Percentiles rank a stretch among this genome's conserved stretches.
phyloP scores from a whole-genome alignment of 805 yeast genomes.

The Candida xiaguanensis region DNA sequence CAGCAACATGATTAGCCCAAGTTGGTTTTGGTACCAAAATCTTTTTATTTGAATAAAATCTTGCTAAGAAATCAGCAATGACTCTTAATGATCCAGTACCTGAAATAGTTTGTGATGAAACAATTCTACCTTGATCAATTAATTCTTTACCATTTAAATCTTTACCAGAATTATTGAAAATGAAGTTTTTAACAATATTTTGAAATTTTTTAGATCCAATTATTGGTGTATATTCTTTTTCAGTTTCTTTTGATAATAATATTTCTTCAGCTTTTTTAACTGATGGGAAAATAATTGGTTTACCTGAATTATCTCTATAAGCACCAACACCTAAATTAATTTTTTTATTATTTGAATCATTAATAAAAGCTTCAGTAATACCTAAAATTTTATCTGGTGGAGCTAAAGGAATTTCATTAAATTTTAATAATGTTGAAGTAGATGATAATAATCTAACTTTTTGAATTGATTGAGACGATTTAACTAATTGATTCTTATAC shows the following conservation, averaged over 20 bases:
- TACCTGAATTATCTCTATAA: slow-evolving; percentile 84
- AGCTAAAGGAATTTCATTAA: slow-evolving; percentile 43
- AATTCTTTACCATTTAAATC: slow-evolving; percentile 55
- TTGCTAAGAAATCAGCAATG: slow-evolving; percentile 69
- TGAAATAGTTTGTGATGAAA: slow-evolving; percentile 83
- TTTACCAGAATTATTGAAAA: slow-evolving; percentile 58
- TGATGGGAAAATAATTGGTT: slow-evolving; percentile 83
- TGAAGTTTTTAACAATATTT: slow-evolving; percentile 60
- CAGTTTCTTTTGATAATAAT: slow-evolving; percentile 46
- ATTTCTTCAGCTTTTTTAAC: slow-evolving; percentile 62
- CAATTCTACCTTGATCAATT: slow-evolving; percentile 59
- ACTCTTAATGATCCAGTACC: slow-evolving; percentile 95
- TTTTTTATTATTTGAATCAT: slow-evolving; percentile 57
- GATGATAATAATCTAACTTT: slow-evolving; percentile 7
- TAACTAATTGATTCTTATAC: slow-evolving; percentile 10
- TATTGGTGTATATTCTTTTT: slow-evolving; percentile 87
- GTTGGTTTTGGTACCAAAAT: slow-evolving; percentile 83
- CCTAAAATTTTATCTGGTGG: slow-evolving; percentile 90
- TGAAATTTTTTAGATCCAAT: slow-evolving; percentile 72
- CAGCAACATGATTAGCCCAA: slow-evolving; percentile 91
- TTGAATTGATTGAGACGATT: slow-evolving; percentile 5
- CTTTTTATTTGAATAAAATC: slow-evolving; percentile 52
- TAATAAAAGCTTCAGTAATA: slow-evolving; percentile 67
- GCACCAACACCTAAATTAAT: slow-evolving; percentile 82
- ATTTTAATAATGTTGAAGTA: slow-evolving; percentile 8